These are phyloP conservation scores for Colletotrichum lini DNA, from an alignment of 2,329 filamentous ascomycete genomes.

Conservation along the genomic window DNA sequence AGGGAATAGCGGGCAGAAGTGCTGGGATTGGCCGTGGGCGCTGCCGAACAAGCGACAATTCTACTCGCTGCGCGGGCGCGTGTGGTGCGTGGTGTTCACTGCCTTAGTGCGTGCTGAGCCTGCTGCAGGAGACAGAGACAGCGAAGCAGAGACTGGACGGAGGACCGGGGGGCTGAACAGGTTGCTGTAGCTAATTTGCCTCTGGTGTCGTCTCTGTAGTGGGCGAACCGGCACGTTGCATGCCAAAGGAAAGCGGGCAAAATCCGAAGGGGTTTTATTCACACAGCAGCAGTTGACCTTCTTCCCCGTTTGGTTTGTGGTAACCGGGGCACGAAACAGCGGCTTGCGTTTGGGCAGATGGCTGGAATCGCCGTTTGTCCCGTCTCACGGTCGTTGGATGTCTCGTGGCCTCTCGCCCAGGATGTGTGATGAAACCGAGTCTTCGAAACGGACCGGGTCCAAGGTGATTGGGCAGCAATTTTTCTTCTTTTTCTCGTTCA, in stretches of 20 bases:
- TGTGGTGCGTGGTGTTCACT: slow-evolving; percentile 48
- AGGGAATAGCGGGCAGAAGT: slow-evolving; percentile 28
- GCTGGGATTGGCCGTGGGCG: slow-evolving; percentile 41
- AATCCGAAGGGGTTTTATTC: slow-evolving; percentile 24
- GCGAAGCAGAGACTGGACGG: slow-evolving; percentile 36
- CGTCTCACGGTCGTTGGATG: slow-evolving; percentile 38
- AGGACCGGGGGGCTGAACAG: slow-evolving; percentile 15
- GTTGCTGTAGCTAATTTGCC: slow-evolving; percentile 38
- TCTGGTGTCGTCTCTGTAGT: slow-evolving; percentile 9
- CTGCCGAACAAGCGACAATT: slow-evolving; percentile 47
- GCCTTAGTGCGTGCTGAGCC: slow-evolving; percentile 48
- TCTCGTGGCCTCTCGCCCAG: slow-evolving; percentile 41
- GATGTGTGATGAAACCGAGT: slow-evolving; percentile 18
- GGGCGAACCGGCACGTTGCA: slow-evolving; percentile 29
- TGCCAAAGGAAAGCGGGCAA: slow-evolving; percentile 41
- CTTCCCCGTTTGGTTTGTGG: slow-evolving; percentile 26
- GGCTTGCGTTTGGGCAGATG: slow-evolving; percentile 30
- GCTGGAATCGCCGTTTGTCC: slow-evolving; percentile 37
- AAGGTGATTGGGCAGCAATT: slow-evolving; percentile 29
- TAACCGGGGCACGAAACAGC: slow-evolving; percentile 20
- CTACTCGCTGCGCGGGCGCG: slow-evolving; percentile 49
- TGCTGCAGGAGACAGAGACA: slow-evolving; percentile 46
- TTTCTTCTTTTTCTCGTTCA: too few species aligned
- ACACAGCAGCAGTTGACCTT: slow-evolving; percentile 23
- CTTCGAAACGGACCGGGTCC: background rate